Evolutionary conservation across 306 rosid genomes (phyloP).

Genomic region (Corylus heterophylla): DNA sequence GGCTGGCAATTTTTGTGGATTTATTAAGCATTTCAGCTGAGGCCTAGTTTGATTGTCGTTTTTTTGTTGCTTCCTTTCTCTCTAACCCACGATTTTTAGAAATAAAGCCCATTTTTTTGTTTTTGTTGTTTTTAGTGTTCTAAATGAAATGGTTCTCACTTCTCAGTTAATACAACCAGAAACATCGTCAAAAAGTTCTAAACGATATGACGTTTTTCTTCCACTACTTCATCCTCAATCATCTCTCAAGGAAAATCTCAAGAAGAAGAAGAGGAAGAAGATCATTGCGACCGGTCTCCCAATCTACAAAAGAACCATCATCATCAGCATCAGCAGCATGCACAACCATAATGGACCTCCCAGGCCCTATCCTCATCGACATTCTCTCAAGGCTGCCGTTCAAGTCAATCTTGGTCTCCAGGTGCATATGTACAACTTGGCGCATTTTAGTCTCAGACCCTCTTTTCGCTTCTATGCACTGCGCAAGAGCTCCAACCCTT

Average conservation of each 20-base stretch:
- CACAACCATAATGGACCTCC: constrained; percentile 9
- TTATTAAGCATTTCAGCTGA: no score
- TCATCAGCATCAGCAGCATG: neutral
- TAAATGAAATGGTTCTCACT: no score
- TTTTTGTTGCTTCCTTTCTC: no score
- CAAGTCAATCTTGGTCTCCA: constrained; percentile 8
- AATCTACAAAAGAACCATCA: neutral
- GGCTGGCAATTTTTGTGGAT: no score
- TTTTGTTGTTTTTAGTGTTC: no score
- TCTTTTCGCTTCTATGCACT: neutral
- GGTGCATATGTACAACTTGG: constrained; percentile 16
- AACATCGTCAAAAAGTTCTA: no score
- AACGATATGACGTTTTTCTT: constrained; percentile 1
- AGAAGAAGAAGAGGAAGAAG: neutral
- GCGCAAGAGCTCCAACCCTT: neutral
- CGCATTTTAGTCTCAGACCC: constrained; percentile 8
- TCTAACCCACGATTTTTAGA: no score
- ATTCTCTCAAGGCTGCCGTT: constrained; percentile 20
- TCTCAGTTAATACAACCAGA: no score
- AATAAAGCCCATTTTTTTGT: no score
- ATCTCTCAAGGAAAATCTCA: neutral
- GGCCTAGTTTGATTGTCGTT: no score
- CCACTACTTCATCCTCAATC: neutral
- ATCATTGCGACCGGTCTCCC: neutral
- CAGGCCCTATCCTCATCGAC: constrained; percentile 3